Conservation (phyloP, 2,329 filamentous ascomycete species). For the Arthrinium phaeospermum region DNA sequence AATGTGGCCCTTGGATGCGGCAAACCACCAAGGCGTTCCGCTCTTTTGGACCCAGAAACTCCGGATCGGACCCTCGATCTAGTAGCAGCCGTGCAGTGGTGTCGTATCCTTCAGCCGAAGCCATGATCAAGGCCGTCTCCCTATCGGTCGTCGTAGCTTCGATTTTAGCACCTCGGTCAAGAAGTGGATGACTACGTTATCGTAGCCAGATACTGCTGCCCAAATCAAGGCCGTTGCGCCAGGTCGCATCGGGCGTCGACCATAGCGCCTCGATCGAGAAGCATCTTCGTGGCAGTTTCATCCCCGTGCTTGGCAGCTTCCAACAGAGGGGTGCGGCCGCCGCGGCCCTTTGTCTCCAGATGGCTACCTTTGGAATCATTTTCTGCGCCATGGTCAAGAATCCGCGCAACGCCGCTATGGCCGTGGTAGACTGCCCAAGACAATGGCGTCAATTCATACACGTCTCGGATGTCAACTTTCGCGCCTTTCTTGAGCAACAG, state of each 20-base stretch:
- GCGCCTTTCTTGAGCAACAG: background rate
- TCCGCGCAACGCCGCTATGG: background rate
- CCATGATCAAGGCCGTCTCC: constrained; percentile 22
- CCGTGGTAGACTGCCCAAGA: background rate
- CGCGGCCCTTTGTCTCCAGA: background rate
- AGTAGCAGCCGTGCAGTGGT: too few species aligned
- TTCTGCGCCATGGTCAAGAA: background rate
- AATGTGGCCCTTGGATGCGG: too few species aligned
- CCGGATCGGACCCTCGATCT: too few species aligned
- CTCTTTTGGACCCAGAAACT: too few species aligned
- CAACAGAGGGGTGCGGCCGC: background rate
- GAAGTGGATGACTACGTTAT: background rate
- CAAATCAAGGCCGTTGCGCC: background rate
- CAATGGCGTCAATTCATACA: background rate
- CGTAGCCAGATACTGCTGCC: background rate
- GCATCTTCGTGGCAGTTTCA: background rate
- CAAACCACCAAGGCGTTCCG: too few species aligned
- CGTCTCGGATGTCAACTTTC: background rate
- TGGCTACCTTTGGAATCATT: background rate
- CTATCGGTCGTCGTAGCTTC: background rate
- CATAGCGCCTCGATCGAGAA: background rate
- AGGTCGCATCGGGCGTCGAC: background rate
- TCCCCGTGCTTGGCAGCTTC: background rate
- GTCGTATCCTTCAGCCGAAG: constrained; percentile 22
- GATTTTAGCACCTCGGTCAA: background rate